Percentiles rank a stretch among this genome's conserved stretches.
Conservation (phyloP, 192 early-diverging fungal species). For the Thoreauomyces humboldtii region DNA sequence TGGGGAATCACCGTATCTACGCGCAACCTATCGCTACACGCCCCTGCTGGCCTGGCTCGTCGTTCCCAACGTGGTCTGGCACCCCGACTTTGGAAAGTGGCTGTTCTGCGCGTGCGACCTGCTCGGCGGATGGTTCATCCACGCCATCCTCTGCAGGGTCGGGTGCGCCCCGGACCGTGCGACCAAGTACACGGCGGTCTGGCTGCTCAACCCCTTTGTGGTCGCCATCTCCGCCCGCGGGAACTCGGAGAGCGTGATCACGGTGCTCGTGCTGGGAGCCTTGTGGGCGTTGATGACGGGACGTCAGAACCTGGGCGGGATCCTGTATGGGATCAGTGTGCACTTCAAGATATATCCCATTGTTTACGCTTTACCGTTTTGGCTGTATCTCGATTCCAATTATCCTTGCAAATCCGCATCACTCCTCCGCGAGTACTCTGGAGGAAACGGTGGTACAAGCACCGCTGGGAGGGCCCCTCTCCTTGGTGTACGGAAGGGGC, state of each 20-base stretch:
- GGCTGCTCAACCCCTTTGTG: slow-evolving; percentile 95
- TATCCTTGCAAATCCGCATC: too few relatives aligned
- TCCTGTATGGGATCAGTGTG: slow-evolving; percentile 85
- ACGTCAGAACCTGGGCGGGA: slow-evolving; percentile 33
- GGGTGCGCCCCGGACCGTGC: not conserved
- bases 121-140: slow-evolving; percentile 69
- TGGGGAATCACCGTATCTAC: slow-evolving; percentile 78
- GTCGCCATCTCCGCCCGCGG: slow-evolving; percentile 95
- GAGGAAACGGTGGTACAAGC: too few relatives aligned
- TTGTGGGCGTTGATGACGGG: slow-evolving; percentile 61
- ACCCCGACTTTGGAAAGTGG: slow-evolving; percentile 82
- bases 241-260: slow-evolving; percentile 85
- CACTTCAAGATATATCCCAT: slow-evolving; percentile 98
- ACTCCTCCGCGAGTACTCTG: too few relatives aligned
- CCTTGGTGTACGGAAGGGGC: too few relatives aligned
- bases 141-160: slow-evolving; percentile 10
- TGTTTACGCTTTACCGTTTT: slow-evolving; percentile 85
- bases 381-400: slow-evolving; percentile 37
- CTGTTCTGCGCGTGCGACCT: slow-evolving; percentile 87
- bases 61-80: slow-evolving; percentile 71
- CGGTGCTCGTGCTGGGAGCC: slow-evolving; percentile 70
- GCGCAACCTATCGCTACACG: slow-evolving; percentile 96
- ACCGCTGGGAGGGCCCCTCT: too few relatives aligned
- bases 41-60: slow-evolving; percentile 88
- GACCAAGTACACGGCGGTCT: slow-evolving; percentile 50